These are phyloP conservation scores for Saccharomycopsis fermentans DNA, from an alignment of 805 yeast species.

Conservation along the genomic window DNA sequence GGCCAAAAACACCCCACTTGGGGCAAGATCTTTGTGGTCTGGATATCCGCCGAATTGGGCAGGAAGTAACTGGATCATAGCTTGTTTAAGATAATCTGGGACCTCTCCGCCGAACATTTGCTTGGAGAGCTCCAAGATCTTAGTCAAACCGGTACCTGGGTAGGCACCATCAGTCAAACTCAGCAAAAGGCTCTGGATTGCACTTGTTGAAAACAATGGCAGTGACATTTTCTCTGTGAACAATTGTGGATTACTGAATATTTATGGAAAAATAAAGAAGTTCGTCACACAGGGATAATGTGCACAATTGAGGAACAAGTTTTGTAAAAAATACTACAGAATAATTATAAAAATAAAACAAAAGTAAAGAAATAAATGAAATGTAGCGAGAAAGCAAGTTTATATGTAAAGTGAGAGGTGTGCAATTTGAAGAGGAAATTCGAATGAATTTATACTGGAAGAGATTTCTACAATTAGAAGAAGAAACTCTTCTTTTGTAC, in stretches of 20 bases:
- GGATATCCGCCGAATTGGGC: constrained; percentile 62
- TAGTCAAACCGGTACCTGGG: constrained; percentile 38
- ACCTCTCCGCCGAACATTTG: constrained; percentile 29
- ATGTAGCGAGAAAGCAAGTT: not conserved
- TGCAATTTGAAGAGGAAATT: not conserved
- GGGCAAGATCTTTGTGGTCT: constrained; percentile 40
- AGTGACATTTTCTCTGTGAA: not conserved
- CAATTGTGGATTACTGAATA: not conserved
- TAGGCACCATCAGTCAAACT: constrained; percentile 34
- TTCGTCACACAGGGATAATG: too few relatives aligned
- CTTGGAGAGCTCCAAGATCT: constrained; percentile 27
- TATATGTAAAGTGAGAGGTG: not conserved
- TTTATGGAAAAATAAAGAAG: not conserved
- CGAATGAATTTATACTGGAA: not conserved
- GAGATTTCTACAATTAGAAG: not conserved
- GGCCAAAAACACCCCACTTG: constrained; percentile 47
- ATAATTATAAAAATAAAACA: not conserved
- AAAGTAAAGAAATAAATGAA: not conserved
- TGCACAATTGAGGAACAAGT: too few relatives aligned
- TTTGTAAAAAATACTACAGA: too few relatives aligned
- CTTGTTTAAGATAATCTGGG: constrained; percentile 31
- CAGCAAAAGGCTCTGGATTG: constrained; percentile 6
- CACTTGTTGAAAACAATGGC: not conserved
- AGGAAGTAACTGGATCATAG: constrained; percentile 27
- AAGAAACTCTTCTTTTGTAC: not conserved